These are phyloP conservation scores for Backusella australiensis DNA, from an alignment of 192 early-diverging fungal genomes.

Conservation along the genomic window DNA sequence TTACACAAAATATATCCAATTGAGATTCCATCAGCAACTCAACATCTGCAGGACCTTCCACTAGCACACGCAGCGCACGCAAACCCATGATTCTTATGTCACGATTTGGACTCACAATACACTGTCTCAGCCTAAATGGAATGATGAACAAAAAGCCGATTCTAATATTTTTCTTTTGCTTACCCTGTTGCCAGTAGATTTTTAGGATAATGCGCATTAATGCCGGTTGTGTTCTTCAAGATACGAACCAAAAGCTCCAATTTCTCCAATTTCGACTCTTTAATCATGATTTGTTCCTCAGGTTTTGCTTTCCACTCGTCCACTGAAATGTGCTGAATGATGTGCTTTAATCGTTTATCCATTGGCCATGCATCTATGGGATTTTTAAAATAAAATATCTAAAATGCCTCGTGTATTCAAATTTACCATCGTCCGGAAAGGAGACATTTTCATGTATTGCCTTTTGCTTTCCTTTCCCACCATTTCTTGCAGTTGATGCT, in stretches of 20 bases:
- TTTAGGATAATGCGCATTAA: constrained; percentile 28
- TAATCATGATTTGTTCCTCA: neutral
- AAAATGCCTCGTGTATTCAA: neutral
- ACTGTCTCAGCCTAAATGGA: constrained; percentile 42
- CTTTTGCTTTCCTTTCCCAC: constrained; percentile 24
- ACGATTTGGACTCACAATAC: constrained; percentile 42
- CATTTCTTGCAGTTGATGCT: constrained; percentile 11
- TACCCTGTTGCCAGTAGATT: constrained; percentile 24
- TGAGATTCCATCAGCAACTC: constrained; percentile 47
- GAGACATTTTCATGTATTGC: constrained; percentile 26
- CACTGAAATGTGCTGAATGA: constrained; percentile 10
- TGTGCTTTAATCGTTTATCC: constrained; percentile 16
- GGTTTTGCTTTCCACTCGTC: constrained; percentile 28
- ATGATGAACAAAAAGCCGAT: neutral
- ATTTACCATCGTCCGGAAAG: constrained; percentile 33
- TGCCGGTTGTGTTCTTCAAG: constrained; percentile 32
- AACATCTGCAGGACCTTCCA: constrained; percentile 40
- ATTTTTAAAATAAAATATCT: neutral
- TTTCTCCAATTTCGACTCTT: constrained; percentile 32
- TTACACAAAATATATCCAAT: constrained; percentile 73
- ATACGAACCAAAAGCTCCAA: constrained; percentile 29
- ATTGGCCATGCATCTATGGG: constrained; percentile 26
- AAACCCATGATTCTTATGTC: constrained; percentile 66
- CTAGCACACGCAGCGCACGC: constrained; percentile 60
- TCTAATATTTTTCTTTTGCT: neutral